Evolutionary conservation across 768 basidiomycete genomes (phyloP).

Genomic region (Hemileccinum impolitum): DNA sequence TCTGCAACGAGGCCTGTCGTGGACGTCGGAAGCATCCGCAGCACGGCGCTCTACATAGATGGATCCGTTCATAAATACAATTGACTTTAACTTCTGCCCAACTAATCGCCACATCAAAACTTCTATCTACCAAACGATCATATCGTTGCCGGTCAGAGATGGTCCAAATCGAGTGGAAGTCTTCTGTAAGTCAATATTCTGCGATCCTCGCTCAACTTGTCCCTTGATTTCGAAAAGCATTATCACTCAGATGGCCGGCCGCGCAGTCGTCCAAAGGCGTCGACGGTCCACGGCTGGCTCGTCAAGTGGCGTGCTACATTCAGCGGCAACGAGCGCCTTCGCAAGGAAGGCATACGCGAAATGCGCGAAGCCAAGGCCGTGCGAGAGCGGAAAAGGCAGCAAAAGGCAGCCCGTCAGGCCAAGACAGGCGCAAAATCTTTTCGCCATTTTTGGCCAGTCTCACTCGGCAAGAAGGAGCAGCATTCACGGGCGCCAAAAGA

Average conservation of each 20-base stretch:
- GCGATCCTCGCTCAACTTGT: background rate
- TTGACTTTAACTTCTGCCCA: constrained; percentile 1
- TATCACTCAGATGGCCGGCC: constrained; percentile 38
- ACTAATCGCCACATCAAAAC: constrained; percentile 10
- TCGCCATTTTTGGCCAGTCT: constrained; percentile 29
- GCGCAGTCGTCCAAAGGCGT: constrained; percentile 49
- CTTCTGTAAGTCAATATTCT: constrained; percentile 25
- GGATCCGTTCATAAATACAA: constrained; percentile 23
- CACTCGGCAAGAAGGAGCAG: constrained; percentile 15
- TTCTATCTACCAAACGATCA: constrained; percentile 8
- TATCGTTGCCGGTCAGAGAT: constrained; percentile 9
- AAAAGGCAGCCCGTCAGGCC: constrained; percentile 15
- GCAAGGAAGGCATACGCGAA: constrained; percentile 68
- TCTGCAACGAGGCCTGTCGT: background rate
- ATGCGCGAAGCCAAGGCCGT: constrained; percentile 54
- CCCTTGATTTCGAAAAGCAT: constrained; percentile 13
- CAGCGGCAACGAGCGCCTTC: constrained; percentile 55
- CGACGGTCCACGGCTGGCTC: constrained; percentile 71
- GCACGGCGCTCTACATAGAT: constrained; percentile 8
- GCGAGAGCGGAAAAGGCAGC: constrained; percentile 30
- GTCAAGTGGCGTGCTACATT: constrained; percentile 77
- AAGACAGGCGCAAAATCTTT: constrained; percentile 14
- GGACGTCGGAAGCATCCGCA: constrained; percentile 16
- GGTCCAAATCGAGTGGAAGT: constrained; percentile 34
- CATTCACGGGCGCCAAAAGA: constrained; percentile 9